phyloP scores from a whole-genome alignment of 371 early-diverging fungal genomes.

The Rhizopus arrhizus region DNA sequence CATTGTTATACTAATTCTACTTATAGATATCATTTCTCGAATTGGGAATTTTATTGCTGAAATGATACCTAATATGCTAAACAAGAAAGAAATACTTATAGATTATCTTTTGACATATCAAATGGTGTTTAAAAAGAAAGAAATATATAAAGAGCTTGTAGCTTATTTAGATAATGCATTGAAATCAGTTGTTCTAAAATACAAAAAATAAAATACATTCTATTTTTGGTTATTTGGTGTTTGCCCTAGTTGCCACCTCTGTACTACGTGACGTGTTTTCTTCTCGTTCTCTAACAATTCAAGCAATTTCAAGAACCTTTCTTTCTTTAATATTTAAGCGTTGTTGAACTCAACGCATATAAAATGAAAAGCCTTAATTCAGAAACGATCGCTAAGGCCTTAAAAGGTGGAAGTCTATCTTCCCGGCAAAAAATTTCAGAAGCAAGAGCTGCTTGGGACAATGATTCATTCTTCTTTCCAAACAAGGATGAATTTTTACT shows the following conservation, averaged over 20 bases:
- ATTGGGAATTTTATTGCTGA: conserved; percentile 1
- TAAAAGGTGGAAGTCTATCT: conserved; percentile 49
- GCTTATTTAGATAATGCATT: background rate
- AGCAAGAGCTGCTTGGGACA: conserved; percentile 43
- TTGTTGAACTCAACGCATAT: background rate
- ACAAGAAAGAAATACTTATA: background rate
- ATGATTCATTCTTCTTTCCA: conserved; percentile 46
- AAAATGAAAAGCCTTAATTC: conserved; percentile 27
- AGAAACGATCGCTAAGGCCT: conserved; percentile 38
- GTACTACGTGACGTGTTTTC: no score
- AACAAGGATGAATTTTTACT: conserved; percentile 53
- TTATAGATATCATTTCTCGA: conserved; percentile 8
- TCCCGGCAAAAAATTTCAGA: conserved; percentile 37
- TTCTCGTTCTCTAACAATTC: no score
- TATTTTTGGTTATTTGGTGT: no score
- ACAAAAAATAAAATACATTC: no score
- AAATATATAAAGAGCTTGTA: background rate
- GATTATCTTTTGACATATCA: background rate
- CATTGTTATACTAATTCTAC: background rate
- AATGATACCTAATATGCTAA: conserved; percentile 2
- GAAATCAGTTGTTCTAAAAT: background rate
- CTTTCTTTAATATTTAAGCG: background rate
- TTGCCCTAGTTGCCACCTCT: no score
- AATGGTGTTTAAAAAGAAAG: background rate
- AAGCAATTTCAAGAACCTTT: background rate